phyloP scores from a whole-genome alignment of 1,284 basidiomycete species.

The Athelia psychrophila region DNA sequence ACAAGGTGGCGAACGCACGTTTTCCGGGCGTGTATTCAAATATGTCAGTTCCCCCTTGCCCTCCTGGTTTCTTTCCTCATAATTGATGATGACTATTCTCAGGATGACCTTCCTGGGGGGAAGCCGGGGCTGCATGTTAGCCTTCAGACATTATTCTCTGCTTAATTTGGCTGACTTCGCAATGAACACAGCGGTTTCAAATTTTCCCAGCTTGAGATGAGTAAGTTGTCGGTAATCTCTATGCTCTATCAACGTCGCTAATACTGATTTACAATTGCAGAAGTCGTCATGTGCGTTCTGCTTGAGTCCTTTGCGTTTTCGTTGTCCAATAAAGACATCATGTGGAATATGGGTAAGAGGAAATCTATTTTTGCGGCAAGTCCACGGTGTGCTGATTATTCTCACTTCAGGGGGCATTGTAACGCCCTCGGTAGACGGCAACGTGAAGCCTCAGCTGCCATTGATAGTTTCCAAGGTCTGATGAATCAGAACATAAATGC shows the following conservation, averaged over 20 bases:
- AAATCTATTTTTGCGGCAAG: too few species aligned
- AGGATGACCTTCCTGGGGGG: slow-evolving; percentile 6
- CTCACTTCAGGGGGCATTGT: too few species aligned
- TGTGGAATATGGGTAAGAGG: neutral
- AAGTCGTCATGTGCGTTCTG: neutral
- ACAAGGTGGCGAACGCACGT: neutral
- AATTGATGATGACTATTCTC: neutral
- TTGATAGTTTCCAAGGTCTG: too few species aligned
- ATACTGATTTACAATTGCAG: neutral
- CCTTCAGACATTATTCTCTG: neutral
- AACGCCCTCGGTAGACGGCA: too few species aligned
- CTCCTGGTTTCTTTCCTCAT: neutral
- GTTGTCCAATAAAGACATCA: neutral
- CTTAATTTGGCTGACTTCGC: neutral
- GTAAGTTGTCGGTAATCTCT: neutral
- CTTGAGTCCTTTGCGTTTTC: neutral
- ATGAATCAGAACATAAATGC: too few species aligned
- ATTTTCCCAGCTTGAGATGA: slow-evolving; percentile 4
- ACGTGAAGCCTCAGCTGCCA: too few species aligned
- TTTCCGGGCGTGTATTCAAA: slow-evolving; percentile 3
- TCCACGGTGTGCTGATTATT: too few species aligned
- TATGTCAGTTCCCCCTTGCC: neutral
- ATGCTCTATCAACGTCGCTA: neutral
- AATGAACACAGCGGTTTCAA: slow-evolving; percentile 1
- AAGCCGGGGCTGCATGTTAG: slow-evolving; percentile 2